A percentile compares a stretch with the other conserved stretches of the same genome.
Evolutionary conservation across 2,329 filamentous ascomycete species (phyloP).

Genomic region (Lachnellula subtilissima): DNA sequence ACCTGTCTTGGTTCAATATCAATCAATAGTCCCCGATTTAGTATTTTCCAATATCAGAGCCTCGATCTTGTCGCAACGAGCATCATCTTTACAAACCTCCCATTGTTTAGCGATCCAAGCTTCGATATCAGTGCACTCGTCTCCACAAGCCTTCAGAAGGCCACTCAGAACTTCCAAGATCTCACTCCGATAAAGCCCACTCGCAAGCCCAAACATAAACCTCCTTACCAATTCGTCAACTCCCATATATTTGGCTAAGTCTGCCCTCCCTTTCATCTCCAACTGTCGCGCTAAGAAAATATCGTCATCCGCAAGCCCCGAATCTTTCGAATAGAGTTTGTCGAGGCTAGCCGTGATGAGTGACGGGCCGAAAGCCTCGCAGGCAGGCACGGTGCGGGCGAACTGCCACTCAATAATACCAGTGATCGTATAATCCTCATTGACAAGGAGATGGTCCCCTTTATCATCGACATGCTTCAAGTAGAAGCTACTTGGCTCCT

Average conservation of each 20-base stretch:
- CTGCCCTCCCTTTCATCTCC: background rate
- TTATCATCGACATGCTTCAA: conserved; percentile 1
- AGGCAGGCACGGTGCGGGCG: background rate
- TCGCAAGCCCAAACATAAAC: conserved; percentile 1
- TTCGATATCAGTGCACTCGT: background rate
- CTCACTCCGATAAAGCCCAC: background rate
- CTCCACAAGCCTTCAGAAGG: background rate
- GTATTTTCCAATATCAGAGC: background rate
- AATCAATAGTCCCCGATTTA: background rate
- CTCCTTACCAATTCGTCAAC: background rate
- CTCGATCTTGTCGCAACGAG: background rate
- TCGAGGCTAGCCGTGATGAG: background rate
- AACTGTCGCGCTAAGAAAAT: background rate
- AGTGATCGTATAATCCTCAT: background rate
- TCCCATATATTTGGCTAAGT: background rate
- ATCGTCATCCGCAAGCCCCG: background rate
- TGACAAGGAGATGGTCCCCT: background rate
- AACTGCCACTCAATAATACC: background rate
- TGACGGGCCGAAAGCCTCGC: conserved; percentile 1
- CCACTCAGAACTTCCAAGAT: background rate
- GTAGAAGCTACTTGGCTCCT: background rate
- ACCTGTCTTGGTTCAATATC: background rate
- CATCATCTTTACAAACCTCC: background rate
- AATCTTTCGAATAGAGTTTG: background rate
- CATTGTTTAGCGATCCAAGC: background rate